Conservation (phyloP, 1,139 yeast species). For the Blastobotrys petasosporus region DNA sequence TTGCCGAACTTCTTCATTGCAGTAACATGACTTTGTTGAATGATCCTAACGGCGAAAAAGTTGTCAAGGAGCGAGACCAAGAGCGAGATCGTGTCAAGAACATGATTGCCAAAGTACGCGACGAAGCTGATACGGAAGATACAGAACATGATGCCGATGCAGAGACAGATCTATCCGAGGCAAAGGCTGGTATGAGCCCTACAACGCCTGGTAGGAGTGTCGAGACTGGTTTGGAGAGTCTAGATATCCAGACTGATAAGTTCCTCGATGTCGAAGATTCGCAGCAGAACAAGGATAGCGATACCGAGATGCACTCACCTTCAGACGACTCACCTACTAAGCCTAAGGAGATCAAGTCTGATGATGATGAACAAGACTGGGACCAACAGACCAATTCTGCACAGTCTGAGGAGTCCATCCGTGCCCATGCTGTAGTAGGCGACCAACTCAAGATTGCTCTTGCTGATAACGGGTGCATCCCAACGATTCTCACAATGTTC, state of each 20-base stretch:
- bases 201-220: slow-evolving; percentile 12
- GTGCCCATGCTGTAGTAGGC: slow-evolving; percentile 78
- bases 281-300: slow-evolving; percentile 2
- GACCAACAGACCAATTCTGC: slow-evolving; percentile 10
- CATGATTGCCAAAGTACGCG: slow-evolving; percentile 24
- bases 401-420: slow-evolving; percentile 33
- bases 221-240: slow-evolving; percentile 16
- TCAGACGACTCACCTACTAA: slow-evolving; percentile 3
- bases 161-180: not conserved
- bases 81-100: slow-evolving; percentile 49
- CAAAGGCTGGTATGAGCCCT: not conserved
- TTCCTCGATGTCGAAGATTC: slow-evolving; percentile 12
- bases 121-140: slow-evolving; percentile 11
- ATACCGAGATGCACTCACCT: slow-evolving; percentile 1
- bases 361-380: slow-evolving; percentile 18
- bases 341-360: slow-evolving; percentile 20
- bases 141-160: slow-evolving; percentile 4
- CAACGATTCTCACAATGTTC: slow-evolving; percentile 74
- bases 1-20: slow-evolving; percentile 93
- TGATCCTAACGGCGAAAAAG: slow-evolving; percentile 74
- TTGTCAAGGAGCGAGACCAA: slow-evolving; percentile 69
- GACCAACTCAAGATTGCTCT: slow-evolving; percentile 82
- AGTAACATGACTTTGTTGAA: slow-evolving; percentile 93
- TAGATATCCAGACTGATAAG: slow-evolving; percentile 15
- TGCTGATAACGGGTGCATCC: slow-evolving; percentile 73